Percentiles rank a stretch among this genome's conserved stretches.
phyloP scores from a whole-genome alignment of 768 basidiomycete genomes.

The button mushroom (Agaricus bisporus) region DNA sequence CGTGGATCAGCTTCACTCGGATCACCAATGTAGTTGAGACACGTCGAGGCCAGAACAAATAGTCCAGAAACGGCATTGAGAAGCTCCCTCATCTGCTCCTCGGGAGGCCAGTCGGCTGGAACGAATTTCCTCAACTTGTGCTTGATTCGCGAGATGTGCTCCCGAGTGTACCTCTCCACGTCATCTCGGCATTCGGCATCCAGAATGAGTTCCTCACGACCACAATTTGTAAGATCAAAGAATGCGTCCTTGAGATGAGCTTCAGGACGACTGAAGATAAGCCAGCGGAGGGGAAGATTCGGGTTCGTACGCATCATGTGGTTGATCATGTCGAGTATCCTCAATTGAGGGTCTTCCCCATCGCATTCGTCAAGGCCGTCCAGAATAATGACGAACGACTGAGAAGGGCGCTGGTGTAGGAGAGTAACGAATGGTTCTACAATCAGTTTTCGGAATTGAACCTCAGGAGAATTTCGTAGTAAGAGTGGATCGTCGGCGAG shows the following conservation, averaged over 20 bases:
- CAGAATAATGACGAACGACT: neutral
- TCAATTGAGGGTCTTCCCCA: neutral
- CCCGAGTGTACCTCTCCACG: neutral
- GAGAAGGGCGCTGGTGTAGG: neutral
- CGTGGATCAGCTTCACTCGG: neutral
- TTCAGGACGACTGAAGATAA: constrained; percentile 4
- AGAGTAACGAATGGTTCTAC: neutral
- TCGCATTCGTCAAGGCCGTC: constrained; percentile 7
- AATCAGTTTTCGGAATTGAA: constrained; percentile 6
- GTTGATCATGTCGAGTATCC: neutral
- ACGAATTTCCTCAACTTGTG: neutral
- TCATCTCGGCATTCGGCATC: neutral
- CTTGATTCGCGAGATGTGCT: neutral
- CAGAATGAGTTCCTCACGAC: neutral
- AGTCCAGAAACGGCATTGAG: neutral
- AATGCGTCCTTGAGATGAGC: neutral
- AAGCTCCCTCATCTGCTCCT: neutral
- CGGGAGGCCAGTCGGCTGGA: neutral
- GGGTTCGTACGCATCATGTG: neutral
- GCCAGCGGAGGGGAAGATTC: neutral
- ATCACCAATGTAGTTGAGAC: neutral
- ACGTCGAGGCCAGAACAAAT: neutral
- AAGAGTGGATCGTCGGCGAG: neutral
- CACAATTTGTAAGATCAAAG: neutral
- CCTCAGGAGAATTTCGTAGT: neutral